Conservation (phyloP, 1,139 yeast species). For the Blastobotrys capitulatus region DNA sequence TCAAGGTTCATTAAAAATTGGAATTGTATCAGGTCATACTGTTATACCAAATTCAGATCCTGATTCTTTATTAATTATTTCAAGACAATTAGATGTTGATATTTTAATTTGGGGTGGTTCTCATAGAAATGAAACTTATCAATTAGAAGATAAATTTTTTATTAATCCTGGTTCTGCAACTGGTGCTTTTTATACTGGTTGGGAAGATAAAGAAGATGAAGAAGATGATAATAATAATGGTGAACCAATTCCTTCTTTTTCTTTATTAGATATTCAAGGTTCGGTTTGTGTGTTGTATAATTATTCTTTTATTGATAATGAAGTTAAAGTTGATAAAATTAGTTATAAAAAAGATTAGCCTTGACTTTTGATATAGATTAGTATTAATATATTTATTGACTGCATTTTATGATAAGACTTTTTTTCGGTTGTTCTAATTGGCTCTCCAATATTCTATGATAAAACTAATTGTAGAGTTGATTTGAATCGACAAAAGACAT, state of each 20-base stretch:
- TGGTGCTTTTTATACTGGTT: conserved; percentile 69
- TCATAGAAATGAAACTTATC: conserved; percentile 87
- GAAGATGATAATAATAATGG: conserved; percentile 29
- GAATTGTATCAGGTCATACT: conserved; percentile 79
- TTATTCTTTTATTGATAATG: conserved; percentile 73
- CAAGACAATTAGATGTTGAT: conserved; percentile 90
- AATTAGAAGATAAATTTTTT: conserved; percentile 86
- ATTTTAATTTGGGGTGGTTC: conserved; percentile 96
- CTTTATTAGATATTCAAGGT: conserved; percentile 78
- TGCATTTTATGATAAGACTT: background rate
- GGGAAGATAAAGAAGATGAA: conserved; percentile 36
- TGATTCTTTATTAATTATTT: conserved; percentile 70
- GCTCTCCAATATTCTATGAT: background rate
- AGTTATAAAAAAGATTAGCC: conserved; percentile 60
- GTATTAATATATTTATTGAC: background rate
- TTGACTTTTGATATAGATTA: background rate
- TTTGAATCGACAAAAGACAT: no score
- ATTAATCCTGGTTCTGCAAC: conserved; percentile 96
- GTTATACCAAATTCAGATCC: conserved; percentile 86
- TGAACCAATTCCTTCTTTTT: conserved; percentile 71
- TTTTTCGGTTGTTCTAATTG: background rate
- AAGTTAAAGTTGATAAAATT: conserved; percentile 88
- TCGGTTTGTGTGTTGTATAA: conserved; percentile 74
- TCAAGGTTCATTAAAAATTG: conserved; percentile 70
- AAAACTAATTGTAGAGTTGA: no score